Percentiles rank a stretch among this genome's conserved stretches.
Evolutionary conservation across 2,329 filamentous ascomycete genomes (phyloP).

Genomic region (Exophiala aquamarina): DNA sequence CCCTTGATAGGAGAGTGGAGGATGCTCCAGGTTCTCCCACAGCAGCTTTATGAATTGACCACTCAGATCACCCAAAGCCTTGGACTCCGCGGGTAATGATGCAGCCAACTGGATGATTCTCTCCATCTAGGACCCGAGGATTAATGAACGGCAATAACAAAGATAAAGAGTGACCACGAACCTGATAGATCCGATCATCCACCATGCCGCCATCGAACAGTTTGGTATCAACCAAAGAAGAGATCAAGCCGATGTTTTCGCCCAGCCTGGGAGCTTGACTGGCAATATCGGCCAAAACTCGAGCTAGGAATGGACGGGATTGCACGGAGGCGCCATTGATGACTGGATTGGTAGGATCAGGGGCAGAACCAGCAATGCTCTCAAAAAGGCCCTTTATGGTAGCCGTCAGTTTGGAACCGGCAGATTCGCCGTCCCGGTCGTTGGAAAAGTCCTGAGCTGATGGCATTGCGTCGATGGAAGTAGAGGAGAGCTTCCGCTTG

Average conservation of each 20-base stretch:
- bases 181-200: conserved; percentile 30
- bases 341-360: conserved; percentile 28
- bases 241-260: conserved; percentile 25
- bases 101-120: conserved; percentile 27
- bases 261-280: conserved; percentile 26
- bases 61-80: conserved; percentile 28
- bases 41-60: conserved; percentile 31
- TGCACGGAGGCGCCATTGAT: conserved; percentile 26
- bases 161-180: conserved; percentile 1
- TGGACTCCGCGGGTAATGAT: conserved; percentile 29
- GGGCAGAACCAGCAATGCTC: conserved; percentile 18
- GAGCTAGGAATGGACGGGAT: conserved; percentile 19
- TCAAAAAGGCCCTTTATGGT: conserved; percentile 22
- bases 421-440: conserved; percentile 3
- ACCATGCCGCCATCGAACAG: conserved; percentile 28
- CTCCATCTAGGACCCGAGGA: conserved; percentile 24
- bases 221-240: conserved; percentile 27
- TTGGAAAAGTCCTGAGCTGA: conserved; percentile 10
- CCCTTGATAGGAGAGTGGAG: conserved; percentile 34
- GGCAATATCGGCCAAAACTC: conserved; percentile 24
- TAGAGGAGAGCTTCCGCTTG: conserved; percentile 19
- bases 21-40: conserved; percentile 36
- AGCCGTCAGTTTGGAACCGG: conserved; percentile 12
- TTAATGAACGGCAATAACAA: background rate
- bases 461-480: conserved; percentile 20